phyloP scores from a whole-genome alignment of 192 early-diverging fungal species.

The Entrophospora sp. region DNA sequence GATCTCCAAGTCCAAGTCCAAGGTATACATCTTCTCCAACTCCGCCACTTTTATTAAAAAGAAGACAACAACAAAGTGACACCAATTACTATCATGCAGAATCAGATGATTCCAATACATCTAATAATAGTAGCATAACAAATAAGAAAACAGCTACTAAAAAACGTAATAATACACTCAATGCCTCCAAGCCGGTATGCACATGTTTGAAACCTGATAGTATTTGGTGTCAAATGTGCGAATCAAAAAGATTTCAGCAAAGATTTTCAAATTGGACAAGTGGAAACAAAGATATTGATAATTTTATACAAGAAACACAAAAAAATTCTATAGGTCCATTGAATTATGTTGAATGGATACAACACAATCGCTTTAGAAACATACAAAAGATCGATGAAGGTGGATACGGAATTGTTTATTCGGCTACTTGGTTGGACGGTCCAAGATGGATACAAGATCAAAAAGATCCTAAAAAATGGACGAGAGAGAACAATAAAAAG shows the following conservation, averaged over 20 bases:
- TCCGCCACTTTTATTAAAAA: too few relatives aligned
- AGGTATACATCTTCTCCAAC: too few relatives aligned
- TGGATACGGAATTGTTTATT: background rate
- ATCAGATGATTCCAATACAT: too few relatives aligned
- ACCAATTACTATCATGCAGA: too few relatives aligned
- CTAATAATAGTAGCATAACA: too few relatives aligned
- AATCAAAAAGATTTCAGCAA: background rate
- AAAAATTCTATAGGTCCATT: background rate
- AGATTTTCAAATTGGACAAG: constrained; percentile 2
- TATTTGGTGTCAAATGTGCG: constrained; percentile 18
- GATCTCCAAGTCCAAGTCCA: too few relatives aligned
- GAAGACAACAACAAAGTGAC: too few relatives aligned
- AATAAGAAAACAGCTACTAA: too few relatives aligned
- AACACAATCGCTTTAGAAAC: background rate
- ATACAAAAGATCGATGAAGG: constrained; percentile 3
- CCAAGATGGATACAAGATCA: too few relatives aligned
- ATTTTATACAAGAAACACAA: constrained; percentile 1
- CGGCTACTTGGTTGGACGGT: constrained; percentile 9
- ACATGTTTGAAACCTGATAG: too few relatives aligned
- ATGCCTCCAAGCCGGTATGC: too few relatives aligned
- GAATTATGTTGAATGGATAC: constrained; percentile 17
- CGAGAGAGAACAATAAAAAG: background rate
- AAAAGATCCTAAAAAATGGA: constrained; percentile 12
- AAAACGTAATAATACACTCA: too few relatives aligned
- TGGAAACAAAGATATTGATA: constrained; percentile 13